Percentiles rank a stretch among this genome's conserved stretches.
Conservation (phyloP, 1,284 basidiomycete genomes). For the Sphagnurus paluster region DNA sequence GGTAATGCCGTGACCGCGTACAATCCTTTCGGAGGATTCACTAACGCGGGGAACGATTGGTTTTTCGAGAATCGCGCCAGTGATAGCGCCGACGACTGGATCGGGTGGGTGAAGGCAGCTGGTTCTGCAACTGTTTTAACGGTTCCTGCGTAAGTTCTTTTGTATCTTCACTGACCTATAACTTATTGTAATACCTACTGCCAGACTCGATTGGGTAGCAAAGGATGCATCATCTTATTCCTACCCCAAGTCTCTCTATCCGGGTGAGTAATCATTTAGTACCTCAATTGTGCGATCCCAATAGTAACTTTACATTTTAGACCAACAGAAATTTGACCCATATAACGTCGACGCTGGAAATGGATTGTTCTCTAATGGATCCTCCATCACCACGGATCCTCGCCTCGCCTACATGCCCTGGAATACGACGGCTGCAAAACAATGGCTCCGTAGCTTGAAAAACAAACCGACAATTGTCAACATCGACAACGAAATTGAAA, state of each 20-base stretch:
- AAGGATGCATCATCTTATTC: constrained; percentile 52
- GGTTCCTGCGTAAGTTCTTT: constrained; percentile 43
- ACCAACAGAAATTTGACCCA: constrained; percentile 43
- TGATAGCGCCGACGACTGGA: constrained; percentile 45
- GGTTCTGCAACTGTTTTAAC: constrained; percentile 44
- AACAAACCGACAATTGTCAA: constrained; percentile 47
- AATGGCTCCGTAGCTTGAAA: constrained; percentile 41
- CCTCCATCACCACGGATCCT: constrained; percentile 37
- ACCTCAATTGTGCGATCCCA: background rate
- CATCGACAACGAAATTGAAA: constrained; percentile 56
- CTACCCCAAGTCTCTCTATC: constrained; percentile 41
- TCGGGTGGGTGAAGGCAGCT: constrained; percentile 45
- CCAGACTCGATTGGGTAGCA: constrained; percentile 52
- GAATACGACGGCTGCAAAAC: constrained; percentile 41
- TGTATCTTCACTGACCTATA: background rate
- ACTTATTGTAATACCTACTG: constrained; percentile 1
- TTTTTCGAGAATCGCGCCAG: constrained; percentile 50
- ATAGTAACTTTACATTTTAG: constrained; percentile 28
- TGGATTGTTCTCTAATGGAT: constrained; percentile 45
- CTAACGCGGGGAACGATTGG: constrained; percentile 54
- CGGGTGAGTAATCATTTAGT: constrained; percentile 28
- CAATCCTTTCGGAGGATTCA: constrained; percentile 49
- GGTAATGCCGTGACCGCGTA: constrained; percentile 55
- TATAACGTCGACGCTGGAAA: constrained; percentile 47
- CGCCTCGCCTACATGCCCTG: constrained; percentile 41